Evolutionary conservation across 2,329 filamentous ascomycete genomes (phyloP), one percentile per base, ranked within the genome.

Genomic region (Fusarium pseudograminearum): DNA sequence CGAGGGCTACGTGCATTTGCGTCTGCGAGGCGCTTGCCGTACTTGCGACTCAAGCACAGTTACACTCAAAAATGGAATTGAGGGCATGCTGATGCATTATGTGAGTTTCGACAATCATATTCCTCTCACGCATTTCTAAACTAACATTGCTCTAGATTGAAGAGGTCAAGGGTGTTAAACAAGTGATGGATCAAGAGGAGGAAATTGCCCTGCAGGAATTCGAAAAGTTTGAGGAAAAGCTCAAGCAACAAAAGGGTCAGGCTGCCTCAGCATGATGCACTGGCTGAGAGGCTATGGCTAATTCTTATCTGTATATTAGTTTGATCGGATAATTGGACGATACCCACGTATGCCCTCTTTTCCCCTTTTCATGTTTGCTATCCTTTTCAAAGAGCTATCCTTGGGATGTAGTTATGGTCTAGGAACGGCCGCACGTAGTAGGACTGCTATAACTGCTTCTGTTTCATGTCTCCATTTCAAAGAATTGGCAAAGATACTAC

Each of bases 61-160:
- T 36, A 99, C 96, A 31, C 81, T 99, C 72, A 97, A 97, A 85
- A 98, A 97, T 78, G 96, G 96, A 9, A 99, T 99, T 73, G 96
- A 99, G 85, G 93, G 93, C 71, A 98, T 99, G 96, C 80, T 98
- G 78, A 98, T 97, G 93, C 93, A 95, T 80, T 96, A 96, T 80
- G 92, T 94, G 80, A 87, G 91, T 52, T 41, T 30, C 30, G n/a
- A 28, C 12, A 6, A 52, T 16, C 9, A 38, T 89, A 24, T 31
- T 24, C 6, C 14, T 34, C 34, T 28, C 14, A 18, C 14, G 33
- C 22, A 11, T 40, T 16, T 11, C 47, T 44, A 14, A 56, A 61
- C 77, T 83, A 65, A 82, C 30, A 7, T 42, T n/a, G 20, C 51
- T 10, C 9, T 81, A 97, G 89, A 97, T 98, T 70, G 94, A 98